Conservation (phyloP, 768 basidiomycete genomes). For the Auriscalpium vulgare region DNA sequence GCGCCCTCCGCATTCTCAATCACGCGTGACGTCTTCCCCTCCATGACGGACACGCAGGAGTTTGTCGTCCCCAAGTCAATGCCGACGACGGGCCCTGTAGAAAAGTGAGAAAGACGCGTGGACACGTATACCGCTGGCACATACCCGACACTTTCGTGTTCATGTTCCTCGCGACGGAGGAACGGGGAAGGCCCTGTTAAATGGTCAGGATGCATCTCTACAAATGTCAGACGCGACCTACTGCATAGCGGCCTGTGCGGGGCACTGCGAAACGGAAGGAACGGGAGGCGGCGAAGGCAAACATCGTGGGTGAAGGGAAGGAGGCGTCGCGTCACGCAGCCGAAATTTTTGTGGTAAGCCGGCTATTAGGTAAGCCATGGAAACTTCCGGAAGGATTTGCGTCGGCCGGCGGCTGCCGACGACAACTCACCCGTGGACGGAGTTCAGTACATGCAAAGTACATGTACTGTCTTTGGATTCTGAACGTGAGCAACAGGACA, state of each 20-base stretch:
- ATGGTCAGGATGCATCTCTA: constrained; percentile 2
- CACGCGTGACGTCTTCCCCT: constrained; percentile 89
- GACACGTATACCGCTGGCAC: constrained; percentile 17
- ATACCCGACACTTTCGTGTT: constrained; percentile 88
- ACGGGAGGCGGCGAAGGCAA: constrained; percentile 47
- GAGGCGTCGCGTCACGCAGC: constrained; percentile 8
- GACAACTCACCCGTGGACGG: too few relatives aligned
- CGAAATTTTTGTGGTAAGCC: constrained; percentile 3
- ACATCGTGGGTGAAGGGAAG: constrained; percentile 53
- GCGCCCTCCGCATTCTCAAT: constrained; percentile 98
- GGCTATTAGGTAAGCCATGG: neutral
- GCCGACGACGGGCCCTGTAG: constrained; percentile 78
- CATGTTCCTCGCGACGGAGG: constrained; percentile 84
- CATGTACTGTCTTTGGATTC: too few relatives aligned
- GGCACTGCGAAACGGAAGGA: constrained; percentile 50
- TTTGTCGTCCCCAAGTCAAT: constrained; percentile 96
- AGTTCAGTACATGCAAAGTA: too few relatives aligned
- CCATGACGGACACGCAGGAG: constrained; percentile 91
- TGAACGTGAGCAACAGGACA: too few relatives aligned
- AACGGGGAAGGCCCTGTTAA: constrained; percentile 55
- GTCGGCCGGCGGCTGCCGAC: too few relatives aligned
- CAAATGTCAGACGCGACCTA: constrained; percentile 22
- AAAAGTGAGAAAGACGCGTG: neutral
- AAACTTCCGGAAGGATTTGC: constrained; percentile 5
- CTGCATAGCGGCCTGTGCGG: constrained; percentile 60